Base-by-base conservation (phyloP, 805 yeast species). In the Cyberlindnera mrakii region DNA sequence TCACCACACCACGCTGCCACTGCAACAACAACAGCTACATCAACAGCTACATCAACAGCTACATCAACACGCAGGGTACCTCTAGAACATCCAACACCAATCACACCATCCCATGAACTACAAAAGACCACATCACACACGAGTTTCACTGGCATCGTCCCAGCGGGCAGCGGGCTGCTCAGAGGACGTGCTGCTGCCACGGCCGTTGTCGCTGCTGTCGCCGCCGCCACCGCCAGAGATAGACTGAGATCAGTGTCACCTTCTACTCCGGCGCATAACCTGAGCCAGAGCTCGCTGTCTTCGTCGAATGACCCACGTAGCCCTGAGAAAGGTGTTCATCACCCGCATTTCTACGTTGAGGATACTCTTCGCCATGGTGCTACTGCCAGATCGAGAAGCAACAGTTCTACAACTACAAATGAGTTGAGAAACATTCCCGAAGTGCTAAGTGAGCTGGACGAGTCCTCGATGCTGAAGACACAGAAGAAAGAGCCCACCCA, bases 311-410 rank as follows among this genome's bases (percentile, higher is more conserved):
- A 46, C 18, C 49, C 34, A 35, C 43, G 20, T 6, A 18, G 33
- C 23, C 31, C 42, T 25, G 41, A 35, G 20, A 17, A 34, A 9
- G 19, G 19, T 5, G 84, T 15, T 74, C 85, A 82, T 48, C 95
- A 85, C 63, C 89, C 93, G 0, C 95, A 85, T 62, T 85, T 85
- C 58, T 75, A 73, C 51, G 80, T 78, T 9, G 85, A 80, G 47
- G 90, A 84, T 44, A 70, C 82, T 2, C 58, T 78, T n/a, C 81
- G 77, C 54, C 80, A 74, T 52, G 53, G 65, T 41, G 68, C 67
- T 5, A 23, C 27, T 23, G 58, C 47, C 18, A 43, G 61, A 48
- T 54, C 63, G 37, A 53, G 68, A 50, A 59, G 63, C 42, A 57
- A 55, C 35, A 57, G 60, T 37, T 39, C 55, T 20, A 47, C 56